phyloP scores from a whole-genome alignment of 345 rosid genomes.

The Rubroshorea leprosula region DNA sequence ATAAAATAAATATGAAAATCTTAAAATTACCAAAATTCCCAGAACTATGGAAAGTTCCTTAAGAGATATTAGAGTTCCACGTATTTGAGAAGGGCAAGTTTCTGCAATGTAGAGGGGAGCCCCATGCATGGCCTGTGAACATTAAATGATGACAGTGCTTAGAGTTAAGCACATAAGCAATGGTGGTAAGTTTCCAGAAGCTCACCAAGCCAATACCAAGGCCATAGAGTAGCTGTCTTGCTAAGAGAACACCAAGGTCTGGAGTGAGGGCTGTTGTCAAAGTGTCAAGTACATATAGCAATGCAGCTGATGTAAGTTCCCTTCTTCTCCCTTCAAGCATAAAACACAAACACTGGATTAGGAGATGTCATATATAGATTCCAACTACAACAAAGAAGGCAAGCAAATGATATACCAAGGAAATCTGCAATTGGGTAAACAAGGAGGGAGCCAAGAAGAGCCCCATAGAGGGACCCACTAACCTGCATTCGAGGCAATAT shows the following conservation, averaged over 20 bases:
- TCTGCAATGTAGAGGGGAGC: constrained; percentile 97
- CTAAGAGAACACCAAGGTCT: constrained; percentile 58
- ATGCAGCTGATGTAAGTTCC: constrained; percentile 69
- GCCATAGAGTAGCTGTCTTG: constrained; percentile 79
- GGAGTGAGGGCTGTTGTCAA: constrained; percentile 57
- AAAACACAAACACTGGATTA: constrained; percentile 10
- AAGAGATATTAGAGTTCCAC: constrained; percentile 86
- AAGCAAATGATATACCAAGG: constrained; percentile 50
- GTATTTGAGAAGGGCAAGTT: constrained; percentile 93
- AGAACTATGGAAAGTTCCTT: constrained; percentile 88
- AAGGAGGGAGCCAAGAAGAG: too few species aligned
- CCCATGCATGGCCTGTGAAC: constrained; percentile 88
- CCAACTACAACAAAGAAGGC: constrained; percentile 31
- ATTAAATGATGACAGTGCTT: constrained; percentile 6
- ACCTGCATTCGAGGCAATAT: too few species aligned
- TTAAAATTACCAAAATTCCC: constrained; percentile 73
- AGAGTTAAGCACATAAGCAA: constrained; percentile 4
- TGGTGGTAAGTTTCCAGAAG: constrained; percentile 14
- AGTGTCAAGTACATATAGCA: constrained; percentile 57
- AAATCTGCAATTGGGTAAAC: constrained; percentile 86
- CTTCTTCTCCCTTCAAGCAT: constrained; percentile 60
- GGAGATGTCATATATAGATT: constrained; percentile 10
- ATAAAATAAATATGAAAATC: background rate
- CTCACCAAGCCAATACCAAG: constrained; percentile 88
- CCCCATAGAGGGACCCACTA: too few species aligned